These are phyloP conservation scores for Epichloe sibirici DNA, from an alignment of 2,329 filamentous ascomycete genomes.

Conservation along the genomic window DNA sequence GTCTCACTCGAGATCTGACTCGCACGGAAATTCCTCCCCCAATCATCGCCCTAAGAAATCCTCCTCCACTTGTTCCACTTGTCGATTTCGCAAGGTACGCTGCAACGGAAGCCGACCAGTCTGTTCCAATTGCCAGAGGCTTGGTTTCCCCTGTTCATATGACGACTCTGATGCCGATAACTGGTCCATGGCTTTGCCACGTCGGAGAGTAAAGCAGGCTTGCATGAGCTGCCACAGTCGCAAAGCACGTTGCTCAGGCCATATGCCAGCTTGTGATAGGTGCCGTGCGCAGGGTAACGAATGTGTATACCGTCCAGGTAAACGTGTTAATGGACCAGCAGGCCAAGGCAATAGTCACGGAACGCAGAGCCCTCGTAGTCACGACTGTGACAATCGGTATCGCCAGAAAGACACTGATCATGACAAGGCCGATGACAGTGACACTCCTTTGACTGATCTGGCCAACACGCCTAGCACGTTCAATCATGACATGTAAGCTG, in stretches of 20 bases:
- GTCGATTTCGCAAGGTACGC: slow-evolving; percentile 44
- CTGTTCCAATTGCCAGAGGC: slow-evolving; percentile 46
- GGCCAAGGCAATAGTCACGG: slow-evolving; percentile 11
- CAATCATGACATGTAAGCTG: slow-evolving; percentile 23
- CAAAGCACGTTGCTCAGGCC: slow-evolving; percentile 47
- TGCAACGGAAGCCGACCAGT: slow-evolving; percentile 41
- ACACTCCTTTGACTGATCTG: slow-evolving; percentile 22
- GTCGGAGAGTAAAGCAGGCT: slow-evolving; percentile 42
- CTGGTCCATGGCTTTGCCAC: slow-evolving; percentile 33
- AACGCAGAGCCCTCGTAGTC: slow-evolving; percentile 20
- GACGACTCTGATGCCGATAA: slow-evolving; percentile 32
- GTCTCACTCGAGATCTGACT: background rate
- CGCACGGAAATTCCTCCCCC: slow-evolving; percentile 6
- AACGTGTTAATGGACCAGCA: slow-evolving; percentile 22
- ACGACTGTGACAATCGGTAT: slow-evolving; percentile 19
- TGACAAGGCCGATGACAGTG: slow-evolving; percentile 22
- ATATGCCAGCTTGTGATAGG: slow-evolving; percentile 40
- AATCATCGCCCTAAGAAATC: slow-evolving; percentile 28
- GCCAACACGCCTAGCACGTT: slow-evolving; percentile 22
- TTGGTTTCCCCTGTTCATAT: slow-evolving; percentile 46
- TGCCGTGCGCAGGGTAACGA: slow-evolving; percentile 39
- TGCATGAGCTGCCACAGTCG: slow-evolving; percentile 46
- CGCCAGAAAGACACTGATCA: slow-evolving; percentile 2
- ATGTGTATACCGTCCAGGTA: slow-evolving; percentile 41
- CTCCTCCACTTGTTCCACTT: slow-evolving; percentile 40